Evolutionary conservation across 441 rosid genomes (phyloP), one percentile per base, ranked within the genome.

Genomic region (Hura crepitans): DNA sequence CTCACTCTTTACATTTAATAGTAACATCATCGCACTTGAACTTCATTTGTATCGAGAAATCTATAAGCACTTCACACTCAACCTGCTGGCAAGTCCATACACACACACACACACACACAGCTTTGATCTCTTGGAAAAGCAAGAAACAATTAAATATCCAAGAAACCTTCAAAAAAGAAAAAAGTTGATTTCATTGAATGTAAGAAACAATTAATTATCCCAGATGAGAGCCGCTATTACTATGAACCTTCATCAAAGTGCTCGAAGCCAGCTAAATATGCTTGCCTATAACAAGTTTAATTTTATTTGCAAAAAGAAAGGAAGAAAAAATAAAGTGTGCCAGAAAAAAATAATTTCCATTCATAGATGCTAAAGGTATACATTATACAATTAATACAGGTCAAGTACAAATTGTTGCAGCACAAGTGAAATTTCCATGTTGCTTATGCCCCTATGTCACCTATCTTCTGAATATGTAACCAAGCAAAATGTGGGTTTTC

Each of bases 321-420:
- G 9, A 2, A 33, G 30, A 31, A 33, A 14, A 18, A 59, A 15
- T 46, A 53, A 7, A 17, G 37, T 17, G 28, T 25, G 67, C 22
- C 30, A 70, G 56, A 0, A 4, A 13, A 54, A 53, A 59, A 45
- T 72, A 49, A 74, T 65, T 74, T 77, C 66, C 68, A 69, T 62
- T 54, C 71, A 11, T 57, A 33, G 47, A 17, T 45, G 15, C 17
- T 56, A 46, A 68, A 72, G 60, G 67, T 77, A 65, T 62, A 78
- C 76, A 74, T 65, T 69, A 17, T 79, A 81, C 79, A 73, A 57
- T 69, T 74, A 66, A 57, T 60, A 74, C 68, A 81, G 62, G 66
- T 65, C 66, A 73, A 77, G 62, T 71, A 81, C 79, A 79, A 68
- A 23, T 45, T 42, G 76, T 53, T 66, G 51, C 78, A 71, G 59